phyloP scores from a whole-genome alignment of 805 yeast species.

The Candida schatavii region DNA sequence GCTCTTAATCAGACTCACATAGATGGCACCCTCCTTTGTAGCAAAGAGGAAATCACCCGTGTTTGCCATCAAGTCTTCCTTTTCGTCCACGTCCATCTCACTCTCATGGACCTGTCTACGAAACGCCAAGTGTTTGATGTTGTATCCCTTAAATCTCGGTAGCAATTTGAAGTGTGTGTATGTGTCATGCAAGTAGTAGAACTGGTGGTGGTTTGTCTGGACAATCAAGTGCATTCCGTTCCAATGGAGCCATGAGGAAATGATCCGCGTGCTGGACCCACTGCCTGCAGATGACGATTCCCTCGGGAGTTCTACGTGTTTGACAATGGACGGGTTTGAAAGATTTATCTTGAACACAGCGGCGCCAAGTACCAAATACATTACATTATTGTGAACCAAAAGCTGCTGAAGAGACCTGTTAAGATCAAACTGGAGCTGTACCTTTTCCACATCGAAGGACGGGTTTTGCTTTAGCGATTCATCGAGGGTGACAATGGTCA shows the following conservation, averaged over 20 bases:
- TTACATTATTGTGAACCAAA: slow-evolving; percentile 30
- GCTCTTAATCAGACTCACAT: slow-evolving; percentile 23
- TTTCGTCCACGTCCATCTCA: slow-evolving; percentile 1
- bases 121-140: slow-evolving; percentile 24
- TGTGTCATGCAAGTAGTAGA: slow-evolving; percentile 30
- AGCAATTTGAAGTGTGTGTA: slow-evolving; percentile 32
- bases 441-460: slow-evolving; percentile 27
- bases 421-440: slow-evolving; percentile 38
- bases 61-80: neutral
- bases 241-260: slow-evolving; percentile 37
- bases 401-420: slow-evolving; percentile 20
- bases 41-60: slow-evolving; percentile 32
- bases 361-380: slow-evolving; percentile 27
- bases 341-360: slow-evolving; percentile 31
- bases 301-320: slow-evolving; percentile 20
- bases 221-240: slow-evolving; percentile 33
- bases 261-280: slow-evolving; percentile 11
- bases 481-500: slow-evolving; percentile 2
- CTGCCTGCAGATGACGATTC: neutral
- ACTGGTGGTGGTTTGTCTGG: slow-evolving; percentile 21
- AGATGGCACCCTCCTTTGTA: slow-evolving; percentile 28
- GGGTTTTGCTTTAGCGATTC: neutral
- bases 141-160: slow-evolving; percentile 29
- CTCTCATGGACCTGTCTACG: slow-evolving; percentile 4
- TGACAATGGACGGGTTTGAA: slow-evolving; percentile 32